Conservation (phyloP, 257 asterid genomes). For the Paulownia fortunei region DNA sequence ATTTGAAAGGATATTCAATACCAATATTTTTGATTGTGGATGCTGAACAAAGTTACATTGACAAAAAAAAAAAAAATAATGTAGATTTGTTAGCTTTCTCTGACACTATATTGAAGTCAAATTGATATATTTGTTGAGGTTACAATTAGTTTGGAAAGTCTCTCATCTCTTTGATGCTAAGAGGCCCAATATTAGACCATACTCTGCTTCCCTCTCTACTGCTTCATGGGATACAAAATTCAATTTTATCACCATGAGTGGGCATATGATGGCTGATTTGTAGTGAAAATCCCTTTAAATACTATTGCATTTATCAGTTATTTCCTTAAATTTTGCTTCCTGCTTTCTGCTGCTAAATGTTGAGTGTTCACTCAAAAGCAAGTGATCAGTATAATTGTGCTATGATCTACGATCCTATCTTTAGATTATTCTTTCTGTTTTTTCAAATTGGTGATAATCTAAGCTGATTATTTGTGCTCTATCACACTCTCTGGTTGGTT, state of each 20-base stretch:
- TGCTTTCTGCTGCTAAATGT: conserved; percentile 20
- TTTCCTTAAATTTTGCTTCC: neutral
- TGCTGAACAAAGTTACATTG: neutral
- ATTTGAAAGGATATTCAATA: neutral
- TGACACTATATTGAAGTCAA: neutral
- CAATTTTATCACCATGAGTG: conserved; percentile 11
- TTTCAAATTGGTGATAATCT: neutral
- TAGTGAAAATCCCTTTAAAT: neutral
- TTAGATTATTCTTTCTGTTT: neutral
- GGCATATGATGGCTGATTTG: conserved; percentile 9
- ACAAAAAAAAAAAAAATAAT: too few relatives aligned
- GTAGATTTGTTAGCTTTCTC: neutral
- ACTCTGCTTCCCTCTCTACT: neutral
- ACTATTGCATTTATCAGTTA: neutral
- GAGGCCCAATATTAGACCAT: neutral
- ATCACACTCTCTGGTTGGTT: conserved; percentile 33
- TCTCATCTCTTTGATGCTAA: conserved; percentile 9
- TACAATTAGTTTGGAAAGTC: neutral
- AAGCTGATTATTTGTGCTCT: conserved; percentile 34
- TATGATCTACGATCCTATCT: conserved; percentile 8
- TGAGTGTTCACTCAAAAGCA: neutral
- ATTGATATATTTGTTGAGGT: neutral
- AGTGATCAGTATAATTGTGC: conserved; percentile 2
- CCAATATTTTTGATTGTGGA: neutral
- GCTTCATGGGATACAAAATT: neutral